phyloP scores from a whole-genome alignment of 1,284 basidiomycete genomes.

The Cryptococcus jaspeensis region DNA sequence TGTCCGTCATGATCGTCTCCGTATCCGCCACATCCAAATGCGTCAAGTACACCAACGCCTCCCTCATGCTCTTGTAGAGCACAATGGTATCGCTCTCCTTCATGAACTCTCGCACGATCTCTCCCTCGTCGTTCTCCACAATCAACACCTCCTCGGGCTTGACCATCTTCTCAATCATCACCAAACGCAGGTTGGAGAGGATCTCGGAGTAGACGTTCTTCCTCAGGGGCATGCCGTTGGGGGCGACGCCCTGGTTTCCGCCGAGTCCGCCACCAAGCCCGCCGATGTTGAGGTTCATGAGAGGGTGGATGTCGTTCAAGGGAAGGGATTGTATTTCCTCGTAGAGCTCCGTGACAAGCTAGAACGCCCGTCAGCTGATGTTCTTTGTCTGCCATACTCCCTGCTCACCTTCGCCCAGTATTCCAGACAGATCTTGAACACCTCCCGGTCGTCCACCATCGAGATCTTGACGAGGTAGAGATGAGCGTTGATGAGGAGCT shows the following conservation, averaged over 20 bases:
- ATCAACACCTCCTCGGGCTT: slow-evolving; percentile 99
- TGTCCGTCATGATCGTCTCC: slow-evolving; percentile 95
- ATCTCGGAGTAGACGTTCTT: slow-evolving; percentile 96
- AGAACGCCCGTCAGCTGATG: slow-evolving; percentile 2
- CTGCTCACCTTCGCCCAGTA: slow-evolving; percentile 82
- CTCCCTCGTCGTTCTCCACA: slow-evolving; percentile 99
- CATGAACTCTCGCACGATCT: slow-evolving; percentile 99
- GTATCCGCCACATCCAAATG: slow-evolving; percentile 96
- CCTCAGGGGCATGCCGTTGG: slow-evolving; percentile 74
- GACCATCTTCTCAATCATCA: slow-evolving; percentile 99
- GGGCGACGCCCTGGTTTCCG: slow-evolving; percentile 57
- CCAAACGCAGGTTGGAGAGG: slow-evolving; percentile 87
- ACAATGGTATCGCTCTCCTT: slow-evolving; percentile 99
- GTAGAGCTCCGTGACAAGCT: slow-evolving; percentile 94
- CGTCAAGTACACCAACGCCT: slow-evolving; percentile 93
- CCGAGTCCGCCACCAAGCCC: slow-evolving; percentile 53
- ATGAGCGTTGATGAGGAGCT: slow-evolving; percentile 93
- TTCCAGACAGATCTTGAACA: slow-evolving; percentile 99
- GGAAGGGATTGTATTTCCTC: slow-evolving; percentile 86
- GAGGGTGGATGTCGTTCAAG: slow-evolving; percentile 78
- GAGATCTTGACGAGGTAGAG: slow-evolving; percentile 98
- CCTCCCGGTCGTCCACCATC: slow-evolving; percentile 96
- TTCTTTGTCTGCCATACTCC: neutral
- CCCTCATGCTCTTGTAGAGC: slow-evolving; percentile 98
- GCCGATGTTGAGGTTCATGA: slow-evolving; percentile 89